Base-by-base conservation (phyloP, 2,329 filamentous ascomycete genomes). In the Trichoderma sp. region DNA sequence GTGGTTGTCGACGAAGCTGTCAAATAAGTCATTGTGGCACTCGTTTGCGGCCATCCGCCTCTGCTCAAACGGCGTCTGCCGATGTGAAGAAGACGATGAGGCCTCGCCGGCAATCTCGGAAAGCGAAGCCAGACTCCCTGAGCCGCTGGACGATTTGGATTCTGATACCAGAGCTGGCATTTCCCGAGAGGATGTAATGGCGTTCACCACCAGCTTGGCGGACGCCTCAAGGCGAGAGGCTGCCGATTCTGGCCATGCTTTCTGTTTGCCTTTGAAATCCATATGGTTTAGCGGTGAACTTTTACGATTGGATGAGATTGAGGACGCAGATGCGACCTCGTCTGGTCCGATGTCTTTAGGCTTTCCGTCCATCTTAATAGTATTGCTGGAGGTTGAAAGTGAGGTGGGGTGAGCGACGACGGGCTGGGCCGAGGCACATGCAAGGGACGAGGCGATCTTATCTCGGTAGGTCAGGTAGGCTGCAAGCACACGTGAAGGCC, bases 221-320 rank as follows among this genome's bases (percentile, higher is more conserved):
- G 59, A 62, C 14, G 59, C 48, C 14, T 51, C 59, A 5, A 62
- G 39, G 17, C 34, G 59, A 45, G 39, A 39, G 24, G 45, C 47
- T 5, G 39, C 59, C 14, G n/a, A 15, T 44, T 6, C 59, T n/a
- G 52, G 19, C 28, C 24, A 21, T 62, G 48, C 59, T 44, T 62
- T 62, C 48, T 62, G 39, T 54, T 54, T 62, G 59, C 59, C 59
- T 43, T 62, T 62, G 24, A 4, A 17, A 24, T 54, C 59, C 26
- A n/a, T n/a, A 19, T 17, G 24, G 24, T 7, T 2, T 19, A 3
- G 24, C 17, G 19, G 28, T 39, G 26, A 17, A n/a, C 21, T 47
- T 5, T 61, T 17, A 51, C 24, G 47, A 43, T 14, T 17, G 9
- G 47, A 28, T 24, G 45, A 48, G 26, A 7, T 19, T 17, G 30